phyloP scores from a whole-genome alignment of 2,329 filamentous ascomycete genomes.

The Talaromyces piceae region DNA sequence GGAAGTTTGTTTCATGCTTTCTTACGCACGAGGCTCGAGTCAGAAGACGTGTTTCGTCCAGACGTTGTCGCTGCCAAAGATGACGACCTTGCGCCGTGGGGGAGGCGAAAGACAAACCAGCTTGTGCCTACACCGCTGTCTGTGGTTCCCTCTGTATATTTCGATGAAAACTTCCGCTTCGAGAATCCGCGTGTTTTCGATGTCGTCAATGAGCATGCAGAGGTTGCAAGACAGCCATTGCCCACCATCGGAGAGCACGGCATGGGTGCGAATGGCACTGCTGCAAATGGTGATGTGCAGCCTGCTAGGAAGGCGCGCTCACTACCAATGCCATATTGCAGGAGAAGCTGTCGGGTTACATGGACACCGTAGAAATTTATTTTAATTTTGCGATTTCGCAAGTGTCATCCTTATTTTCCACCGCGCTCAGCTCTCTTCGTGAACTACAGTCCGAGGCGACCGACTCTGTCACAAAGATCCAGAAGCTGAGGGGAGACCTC shows the following conservation, averaged over 20 bases:
- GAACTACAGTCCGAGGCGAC: slow-evolving; percentile 88
- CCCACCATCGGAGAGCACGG: slow-evolving; percentile 45
- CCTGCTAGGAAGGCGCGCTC: slow-evolving; percentile 66
- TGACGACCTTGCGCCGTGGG: slow-evolving; percentile 43
- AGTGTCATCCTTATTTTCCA: slow-evolving; percentile 92
- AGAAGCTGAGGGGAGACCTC: slow-evolving; percentile 69
- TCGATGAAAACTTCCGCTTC: slow-evolving; percentile 87
- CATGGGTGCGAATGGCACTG: slow-evolving; percentile 50
- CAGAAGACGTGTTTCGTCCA: slow-evolving; percentile 49
- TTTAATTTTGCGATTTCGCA: slow-evolving; percentile 92
- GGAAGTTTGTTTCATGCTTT: slow-evolving; percentile 83
- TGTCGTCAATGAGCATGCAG: slow-evolving; percentile 91
- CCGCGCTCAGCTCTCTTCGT: slow-evolving; percentile 79
- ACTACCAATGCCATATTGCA: slow-evolving; percentile 95
- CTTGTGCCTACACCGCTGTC: slow-evolving; percentile 67
- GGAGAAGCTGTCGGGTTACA: slow-evolving; percentile 98
- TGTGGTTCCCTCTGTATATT: slow-evolving; percentile 87
- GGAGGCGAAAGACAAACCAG: slow-evolving; percentile 43
- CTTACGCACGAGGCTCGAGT: slow-evolving; percentile 69
- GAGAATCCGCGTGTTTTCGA: slow-evolving; percentile 96
- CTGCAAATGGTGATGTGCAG: slow-evolving; percentile 46
- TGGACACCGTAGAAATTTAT: slow-evolving; percentile 98
- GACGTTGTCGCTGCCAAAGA: slow-evolving; percentile 30
- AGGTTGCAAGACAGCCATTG: slow-evolving; percentile 68
- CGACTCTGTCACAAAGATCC: slow-evolving; percentile 81